Evolutionary conservation across 768 basidiomycete species (phyloP), one percentile per base, ranked within the genome.

Genomic region (Neoboletus brunneissimus): DNA sequence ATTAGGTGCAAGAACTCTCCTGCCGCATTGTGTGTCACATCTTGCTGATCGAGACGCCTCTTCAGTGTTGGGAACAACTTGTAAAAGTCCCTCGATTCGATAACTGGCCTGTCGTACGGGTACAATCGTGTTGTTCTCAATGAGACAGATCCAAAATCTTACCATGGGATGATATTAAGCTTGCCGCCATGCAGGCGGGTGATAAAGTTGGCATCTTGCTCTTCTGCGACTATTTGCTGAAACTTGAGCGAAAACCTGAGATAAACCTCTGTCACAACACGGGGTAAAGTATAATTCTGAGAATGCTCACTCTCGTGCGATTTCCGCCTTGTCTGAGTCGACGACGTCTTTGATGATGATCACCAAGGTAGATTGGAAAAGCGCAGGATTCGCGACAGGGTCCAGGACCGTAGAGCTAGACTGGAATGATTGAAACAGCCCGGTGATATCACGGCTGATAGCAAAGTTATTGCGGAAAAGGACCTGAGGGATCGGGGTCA

Each of bases 321-420:
- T 84, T 49, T 86, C 85, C 0, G 65, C 66, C 62, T 78, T 82
- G 62, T 86, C 85, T 0, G 81, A 77, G 47, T 86, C 85, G 5
- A 83, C 76, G 12, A 87, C 85, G 47, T 86, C 85, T 79, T 86
- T 87, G 65, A 86, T 85, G 48, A 86, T 84, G 58, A 86, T 85
- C 8, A 77, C 76, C 13, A 86, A 72, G 0, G 76, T 82, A 0
- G 83, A 85, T 54, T 77, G 80, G 69, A 86, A 86, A 22, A 86
- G 73, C 15, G 72, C 73, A 0, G 83, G 84, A 62, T 86, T 86
- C 0, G 78, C 71, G 1, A 77, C 72, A 7, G 85, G 85, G 55
- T 87, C 81, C 5, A 86, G 68, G 15, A 86, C 77, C 0, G 78
- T 75, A 1, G 81, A 77, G 16, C 81, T 81, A 0, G 81, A 78